Evolutionary conservation across 2,329 filamentous ascomycete species (phyloP).

Genomic region (Thielaviopsis euricoi): DNA sequence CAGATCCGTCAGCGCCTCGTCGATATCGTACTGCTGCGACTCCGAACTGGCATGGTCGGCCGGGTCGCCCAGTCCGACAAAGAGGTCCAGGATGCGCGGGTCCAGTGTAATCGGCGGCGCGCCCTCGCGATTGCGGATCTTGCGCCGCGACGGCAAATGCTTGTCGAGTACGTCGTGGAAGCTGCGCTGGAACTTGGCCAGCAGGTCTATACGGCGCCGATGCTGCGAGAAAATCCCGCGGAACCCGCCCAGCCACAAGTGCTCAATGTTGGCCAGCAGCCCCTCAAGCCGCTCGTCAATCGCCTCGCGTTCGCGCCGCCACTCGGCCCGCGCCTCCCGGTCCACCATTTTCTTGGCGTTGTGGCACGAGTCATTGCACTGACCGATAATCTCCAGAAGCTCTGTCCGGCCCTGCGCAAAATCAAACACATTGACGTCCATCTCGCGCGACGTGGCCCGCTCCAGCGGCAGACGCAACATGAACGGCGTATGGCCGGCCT

Average conservation of each 20-base stretch:
- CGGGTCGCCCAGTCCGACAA: constrained; percentile 76
- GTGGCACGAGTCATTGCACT: constrained; percentile 74
- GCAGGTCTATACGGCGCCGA: constrained; percentile 39
- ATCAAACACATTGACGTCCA: constrained; percentile 45
- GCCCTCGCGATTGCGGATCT: constrained; percentile 31
- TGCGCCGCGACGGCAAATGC: constrained; percentile 67
- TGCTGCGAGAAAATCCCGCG: constrained; percentile 80
- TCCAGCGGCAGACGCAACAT: constrained; percentile 74
- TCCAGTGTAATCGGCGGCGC: constrained; percentile 32
- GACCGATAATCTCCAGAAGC: constrained; percentile 63
- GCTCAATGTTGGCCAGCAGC: constrained; percentile 72
- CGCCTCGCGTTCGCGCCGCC: constrained; percentile 76
- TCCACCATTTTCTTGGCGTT: constrained; percentile 50
- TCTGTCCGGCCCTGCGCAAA: constrained; percentile 68
- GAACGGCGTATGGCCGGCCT: constrained; percentile 61
- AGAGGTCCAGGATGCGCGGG: constrained; percentile 61
- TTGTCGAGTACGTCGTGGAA: constrained; percentile 70
- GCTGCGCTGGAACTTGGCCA: constrained; percentile 59
- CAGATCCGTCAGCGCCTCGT: constrained; percentile 80
- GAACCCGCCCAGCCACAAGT: constrained; percentile 90
- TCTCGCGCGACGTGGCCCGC: constrained; percentile 65
- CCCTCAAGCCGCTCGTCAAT: constrained; percentile 64
- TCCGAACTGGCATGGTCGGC: constrained; percentile 47
- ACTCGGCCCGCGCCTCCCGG: constrained; percentile 61
- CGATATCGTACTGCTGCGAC: constrained; percentile 53